Percentiles rank a stretch among this genome's conserved stretches.
Conservation (phyloP, 768 basidiomycete species). For the Boletus pseudo-olivaceus region DNA sequence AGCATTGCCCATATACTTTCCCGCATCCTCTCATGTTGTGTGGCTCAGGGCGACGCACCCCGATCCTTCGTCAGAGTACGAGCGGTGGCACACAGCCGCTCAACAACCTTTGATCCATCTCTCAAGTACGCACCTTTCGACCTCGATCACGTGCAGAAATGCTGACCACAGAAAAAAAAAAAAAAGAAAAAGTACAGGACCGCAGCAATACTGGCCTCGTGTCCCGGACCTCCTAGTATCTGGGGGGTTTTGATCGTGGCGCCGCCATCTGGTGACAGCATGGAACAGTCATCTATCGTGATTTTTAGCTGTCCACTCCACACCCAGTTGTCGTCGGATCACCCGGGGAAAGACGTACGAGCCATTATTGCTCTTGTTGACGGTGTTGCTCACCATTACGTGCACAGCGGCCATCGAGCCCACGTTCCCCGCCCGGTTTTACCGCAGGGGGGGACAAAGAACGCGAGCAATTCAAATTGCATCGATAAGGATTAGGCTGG, state of each 20-base stretch:
- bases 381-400: conserved; percentile 11
- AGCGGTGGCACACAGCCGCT: not conserved
- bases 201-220: not conserved
- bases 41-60: not conserved
- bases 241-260: conserved; percentile 14
- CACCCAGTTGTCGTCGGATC: conserved; percentile 8
- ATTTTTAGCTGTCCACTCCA: not conserved
- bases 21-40: not conserved
- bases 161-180: not conserved
- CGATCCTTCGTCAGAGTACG: not conserved
- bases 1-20: not conserved
- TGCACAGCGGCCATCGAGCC: not conserved
- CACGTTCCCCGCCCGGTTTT: not conserved
- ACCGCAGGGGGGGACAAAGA: not conserved
- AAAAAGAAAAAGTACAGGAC: not conserved
- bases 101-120: not conserved
- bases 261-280: conserved; percentile 5
- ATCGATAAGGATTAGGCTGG: not conserved
- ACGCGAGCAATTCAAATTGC: not conserved
- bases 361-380: not conserved
- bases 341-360: conserved; percentile 7
- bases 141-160: not conserved
- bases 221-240: not conserved
- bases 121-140: not conserved
- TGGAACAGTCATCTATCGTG: conserved; percentile 1